Evolutionary conservation across 2,329 filamentous ascomycete genomes (phyloP).

Genomic region (Colletotrichum tropicale): DNA sequence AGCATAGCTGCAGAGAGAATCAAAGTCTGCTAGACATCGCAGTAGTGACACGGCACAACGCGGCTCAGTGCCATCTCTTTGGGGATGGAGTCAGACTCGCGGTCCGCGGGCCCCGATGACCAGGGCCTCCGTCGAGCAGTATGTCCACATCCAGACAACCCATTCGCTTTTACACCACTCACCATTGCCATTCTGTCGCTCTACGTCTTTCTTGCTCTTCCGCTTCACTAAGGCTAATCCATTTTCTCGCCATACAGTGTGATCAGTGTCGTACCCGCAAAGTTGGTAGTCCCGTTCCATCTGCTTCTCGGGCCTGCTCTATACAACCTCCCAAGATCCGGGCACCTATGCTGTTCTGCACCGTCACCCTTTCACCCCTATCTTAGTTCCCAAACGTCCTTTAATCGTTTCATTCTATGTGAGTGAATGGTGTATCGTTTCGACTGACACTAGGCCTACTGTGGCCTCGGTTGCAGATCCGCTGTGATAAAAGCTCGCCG

Average conservation of each 20-base stretch:
- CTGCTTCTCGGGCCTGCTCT: neutral
- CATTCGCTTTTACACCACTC: neutral
- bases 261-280: conserved; percentile 49
- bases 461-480: conserved; percentile 47
- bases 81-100: conserved; percentile 16
- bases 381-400: neutral
- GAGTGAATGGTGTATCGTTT: neutral
- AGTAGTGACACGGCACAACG: neutral
- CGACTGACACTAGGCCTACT: conserved; percentile 12
- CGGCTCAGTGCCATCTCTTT: neutral
- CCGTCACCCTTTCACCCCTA: neutral
- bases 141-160: conserved; percentile 27
- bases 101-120: conserved; percentile 34
- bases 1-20: neutral
- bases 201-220: neutral
- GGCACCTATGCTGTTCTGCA: neutral
- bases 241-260: conserved; percentile 35
- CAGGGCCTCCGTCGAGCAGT: conserved; percentile 37
- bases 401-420: neutral
- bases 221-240: conserved; percentile 17
- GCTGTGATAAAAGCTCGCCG: conserved; percentile 62
- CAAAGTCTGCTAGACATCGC: neutral
- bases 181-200: neutral
- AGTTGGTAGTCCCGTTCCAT: conserved; percentile 32
- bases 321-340: neutral